Evolutionary conservation across 2,329 filamentous ascomycete species (phyloP), one percentile per base, ranked within the genome.

Genomic region (Trichophyton benhamiae): DNA sequence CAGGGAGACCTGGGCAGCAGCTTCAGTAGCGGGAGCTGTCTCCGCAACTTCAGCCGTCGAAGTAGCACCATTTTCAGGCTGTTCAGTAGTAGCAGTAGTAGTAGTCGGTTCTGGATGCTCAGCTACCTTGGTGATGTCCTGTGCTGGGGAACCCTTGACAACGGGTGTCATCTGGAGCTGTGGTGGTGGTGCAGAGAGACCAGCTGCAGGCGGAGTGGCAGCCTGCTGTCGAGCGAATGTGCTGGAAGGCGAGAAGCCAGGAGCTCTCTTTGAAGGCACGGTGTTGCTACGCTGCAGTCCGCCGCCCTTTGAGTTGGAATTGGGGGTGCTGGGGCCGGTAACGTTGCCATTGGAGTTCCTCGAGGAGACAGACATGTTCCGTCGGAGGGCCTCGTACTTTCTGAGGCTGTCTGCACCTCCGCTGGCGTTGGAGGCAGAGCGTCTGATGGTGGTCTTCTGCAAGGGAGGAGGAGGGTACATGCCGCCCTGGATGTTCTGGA

Each of bases 331-430:
- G 0, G 90, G 89, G 60, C 85, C 89, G 6, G 86, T 84, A 27
- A 83, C 80, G 62, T 83, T 87, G 17, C 63, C 63, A 22, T 63
- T 83, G 85, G 25, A 91, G 91, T 63, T 86, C 81, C 63, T 87
- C 83, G 91, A 97, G 3, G 91, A 95, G 0, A 91, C 89, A 2
- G 94, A 97, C 58, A 92, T 88, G 70, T 96, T 96, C 65, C 94
- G 83, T 65, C 92, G 83, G 66, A 84, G 85, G 61, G 87, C 69
- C 42, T 72, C 91, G 67, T 87, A 88, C 69, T 87, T 89, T 49
- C 89, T 85, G 46, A 95, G 83, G 68, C 91, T 95, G 67, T 95
- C 90, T 17, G 90, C 89, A 41, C 87, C 91, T 55, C 87, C 91
- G 72, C 92, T 97, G 1, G 89, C 89, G 70, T 87, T 95, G 5